Evolutionary conservation across 1,284 basidiomycete genomes (phyloP).

Genomic region (Erythrobasidium hasegawianum): DNA sequence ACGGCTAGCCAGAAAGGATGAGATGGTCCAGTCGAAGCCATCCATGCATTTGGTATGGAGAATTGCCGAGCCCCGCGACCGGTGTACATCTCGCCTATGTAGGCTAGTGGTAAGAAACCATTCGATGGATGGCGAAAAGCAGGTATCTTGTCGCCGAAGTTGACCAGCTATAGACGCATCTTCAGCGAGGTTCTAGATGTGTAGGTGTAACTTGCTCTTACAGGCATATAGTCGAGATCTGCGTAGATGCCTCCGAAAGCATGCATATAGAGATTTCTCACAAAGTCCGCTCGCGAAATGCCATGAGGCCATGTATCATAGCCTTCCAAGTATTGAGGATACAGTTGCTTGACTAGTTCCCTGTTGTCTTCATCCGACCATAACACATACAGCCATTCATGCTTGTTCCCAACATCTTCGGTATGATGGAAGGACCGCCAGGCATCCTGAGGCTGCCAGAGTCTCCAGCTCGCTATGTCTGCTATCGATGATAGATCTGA

Average conservation of each 20-base stretch:
- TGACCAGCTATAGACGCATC: not conserved
- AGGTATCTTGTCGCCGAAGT: not conserved
- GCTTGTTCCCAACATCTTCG: not conserved
- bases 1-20: not conserved
- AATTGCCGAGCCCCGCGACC: not conserved
- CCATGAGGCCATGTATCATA: constrained; percentile 4
- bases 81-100: not conserved
- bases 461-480: not conserved
- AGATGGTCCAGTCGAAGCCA: not conserved
- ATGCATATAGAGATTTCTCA: constrained; percentile 33
- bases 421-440: not conserved
- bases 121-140: not conserved
- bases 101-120: not conserved
- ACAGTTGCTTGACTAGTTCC: constrained; percentile 7
- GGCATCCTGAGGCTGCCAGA: not conserved
- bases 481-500: not conserved
- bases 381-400: constrained; percentile 14
- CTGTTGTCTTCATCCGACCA: constrained; percentile 32
- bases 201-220: too few relatives aligned
- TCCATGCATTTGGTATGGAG: not conserved
- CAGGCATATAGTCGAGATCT: constrained; percentile 8
- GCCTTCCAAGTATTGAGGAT: constrained; percentile 8
- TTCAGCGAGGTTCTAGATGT: not conserved
- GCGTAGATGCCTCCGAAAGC: constrained; percentile 10
- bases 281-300: constrained; percentile 28